Evolutionary conservation across 352 stramenopile genomes (phyloP), one percentile per base, ranked within the genome.

Genomic region (Phytophthora sojae): DNA sequence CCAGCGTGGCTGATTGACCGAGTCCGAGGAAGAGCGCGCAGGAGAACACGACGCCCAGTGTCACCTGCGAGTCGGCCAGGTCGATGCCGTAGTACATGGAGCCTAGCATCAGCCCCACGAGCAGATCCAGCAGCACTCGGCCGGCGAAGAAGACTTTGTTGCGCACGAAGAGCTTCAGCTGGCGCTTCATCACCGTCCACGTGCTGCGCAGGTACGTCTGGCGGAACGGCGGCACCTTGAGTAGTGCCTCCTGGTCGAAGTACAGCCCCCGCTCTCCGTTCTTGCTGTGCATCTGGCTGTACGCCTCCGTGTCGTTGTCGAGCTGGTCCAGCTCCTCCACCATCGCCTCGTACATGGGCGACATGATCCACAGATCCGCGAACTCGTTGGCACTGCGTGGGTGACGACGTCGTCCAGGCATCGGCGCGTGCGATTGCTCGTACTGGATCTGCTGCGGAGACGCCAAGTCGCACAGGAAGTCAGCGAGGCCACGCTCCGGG

Each of bases 1-100:
- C 77, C 12, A 98, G 58, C 25, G 83, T 79, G 12, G 89, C 61
- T 17, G 95, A 88, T 19, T 89, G 81, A 49, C 85, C 83, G 23
- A 97, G 67, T 25, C 77, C 83, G 11, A 93, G 77, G 60, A 94
- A 97, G 14, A 98, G 77, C 29, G 92, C 61, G 21, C 75, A 80
- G 39, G 89, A 82, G 64, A 97, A 97, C 7, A 97, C 67, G 23
- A 96, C 77, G 26, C 93, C 90, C 29, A 75, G 58, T 1, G 76
- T 75, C 23, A 88, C 67, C 30, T 88, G 79, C 11, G 69, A 58
- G 49, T 82, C 67, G 9, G 67, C 49, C 17, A 79, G 55, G 25
- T 85, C 67, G 32, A 83, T 75, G 21, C 71, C 56, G 54, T 78
- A 86, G 65, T 81, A 90, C 17, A 79, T 50, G 0, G 68, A 79